Base-by-base conservation (phyloP, 352 stramenopile species). In the Pythium aquatile region DNA sequence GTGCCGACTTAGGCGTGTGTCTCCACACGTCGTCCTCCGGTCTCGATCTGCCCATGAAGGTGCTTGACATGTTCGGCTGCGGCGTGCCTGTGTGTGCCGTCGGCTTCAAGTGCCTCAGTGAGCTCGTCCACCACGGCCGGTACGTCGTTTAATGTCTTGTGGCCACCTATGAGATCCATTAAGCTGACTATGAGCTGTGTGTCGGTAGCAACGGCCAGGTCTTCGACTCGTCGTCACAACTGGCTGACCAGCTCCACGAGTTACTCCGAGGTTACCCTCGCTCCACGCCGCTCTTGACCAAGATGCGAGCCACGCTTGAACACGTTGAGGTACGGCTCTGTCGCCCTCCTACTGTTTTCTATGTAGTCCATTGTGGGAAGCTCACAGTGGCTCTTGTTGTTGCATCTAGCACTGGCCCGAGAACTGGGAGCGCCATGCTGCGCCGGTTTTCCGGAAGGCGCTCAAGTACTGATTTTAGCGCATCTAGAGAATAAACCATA, bases 11-110 rank as follows among this genome's bases (percentile, higher is more conserved):
- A 1, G 98, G 98, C 46, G 86, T 99, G 39, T 99, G 92, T 33
- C 81, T 99, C n/a, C 98, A 99, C 82, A 99, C 96, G 10, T 99
- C 94, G 5, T 99, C 97, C 3, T 99, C 91, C 5, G 98, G 97
- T 1, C 75, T 99, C 35, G 98, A 99, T 77, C 75, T 99, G 46
- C 98, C 98, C 5, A 99, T 99, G 97, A 99, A 99, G 63, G 97
- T 99, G 47, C 78, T 99, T 35, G 98, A 99, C 78, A 99, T 99
- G 93, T 99, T 99, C 83, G 98, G 98, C 37, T 98, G 91, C 62
- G 85, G 88, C 14, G 79, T 99, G 37, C 98, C 98, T 17, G 98
- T 99, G 0, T 99, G 96, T 69, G 97, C 97, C 3, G 85, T 98
- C 33, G 78, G 77, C 44, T 99, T 99, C 82, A 77, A 90, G 56